Evolutionary conservation across 1,284 basidiomycete species (phyloP), one percentile per base, ranked within the genome.

Genomic region (Waitea zeae): DNA sequence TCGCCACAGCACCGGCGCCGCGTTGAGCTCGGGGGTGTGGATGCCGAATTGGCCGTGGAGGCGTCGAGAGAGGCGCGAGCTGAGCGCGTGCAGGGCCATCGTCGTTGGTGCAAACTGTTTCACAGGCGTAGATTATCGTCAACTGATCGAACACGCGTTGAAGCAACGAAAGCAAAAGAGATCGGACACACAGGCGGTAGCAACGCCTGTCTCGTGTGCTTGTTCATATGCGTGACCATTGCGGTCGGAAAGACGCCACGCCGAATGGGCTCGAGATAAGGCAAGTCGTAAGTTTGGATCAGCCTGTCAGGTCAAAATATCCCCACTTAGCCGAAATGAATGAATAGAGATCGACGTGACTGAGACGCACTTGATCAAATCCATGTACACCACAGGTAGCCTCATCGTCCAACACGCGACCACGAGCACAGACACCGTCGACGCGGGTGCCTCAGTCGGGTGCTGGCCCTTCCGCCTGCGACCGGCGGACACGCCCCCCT

Each of bases 1-100:
- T n/a, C 81, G 66, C 83, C 87, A 92, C 18, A 90, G 61, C 15
- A 92, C 55, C 1, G 82, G 82, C 4, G 74, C 71, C 3, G 68
- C 65, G 46, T 95, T 95, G 41, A 70, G 57, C 48, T 86, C 79
- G 0, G 88, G 88, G 5, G 79, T 72, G 30, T 54, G 52, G n/a
- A 92, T 53, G 5, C 64, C 67, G 49, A 70, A 79, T 1, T 49
- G 47, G 9, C 51, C 47, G 33, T 71, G 57, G 39, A 80, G 48
- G 36, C 58, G 56, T 41, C 61, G 66, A 5, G 74, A 77, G 2
- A 88, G 54, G 12, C 67, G 61, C n/a, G 73, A 67, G 5, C 70
- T 56, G 3, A 76, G 53, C n/a, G 48, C 48, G 46, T 88, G 82
- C 3, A 89, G 48, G 4, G 53, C 48, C 27, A 64, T 44, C 1